Base-by-base conservation (phyloP, 768 basidiomycete genomes). In the Lentinula boryana region DNA sequence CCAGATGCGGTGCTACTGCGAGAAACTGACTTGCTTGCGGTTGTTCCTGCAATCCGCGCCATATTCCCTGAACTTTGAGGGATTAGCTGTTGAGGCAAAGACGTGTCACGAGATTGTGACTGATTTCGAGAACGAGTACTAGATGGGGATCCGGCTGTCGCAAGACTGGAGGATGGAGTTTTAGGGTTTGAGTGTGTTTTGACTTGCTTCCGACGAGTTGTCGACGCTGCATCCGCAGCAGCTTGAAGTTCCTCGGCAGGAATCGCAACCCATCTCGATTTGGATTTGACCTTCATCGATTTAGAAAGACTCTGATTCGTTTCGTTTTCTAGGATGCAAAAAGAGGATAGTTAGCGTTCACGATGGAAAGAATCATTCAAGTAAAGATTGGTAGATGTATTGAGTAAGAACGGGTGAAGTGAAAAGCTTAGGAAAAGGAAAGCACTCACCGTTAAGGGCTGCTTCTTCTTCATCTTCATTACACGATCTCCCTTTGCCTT, bases 191-290 rank as follows among this genome's bases (percentile, higher is more conserved):
- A 16, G 6, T 57, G 56, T 9, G 31, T 58, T 58, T 21, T 46
- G 15, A 8, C 36, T 31, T 48, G 46, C 46, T 48, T 40, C 31
- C 36, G 43, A 8, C 31, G 33, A 31, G 44, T n/a, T 9, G 21
- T 33, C 9, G 40, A 31, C 38, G 57, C 57, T 33, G 43, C 57
- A 48, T 58, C 57, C 16, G 48, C 57, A 32, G 57, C 57, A 36
- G 57, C 57, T 32, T 49, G 57, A 10, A 58, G 36, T 38, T 58
- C 57, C 33, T 58, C 44, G 13, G 57, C 44, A 21, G 57, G 57
- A 35, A 58, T 58, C 9, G 57, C 33, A 18, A 58, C 57, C 57
- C 57, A 58, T 49, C 36, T 46, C 15, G 57, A 48, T 58, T 58
- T 58, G 16, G 57, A 58, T 50, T 58, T 58, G 23, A 18, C 21